Evolutionary conservation across 2,329 filamentous ascomycete genomes (phyloP).

Genomic region (Exophiala alcalophila): DNA sequence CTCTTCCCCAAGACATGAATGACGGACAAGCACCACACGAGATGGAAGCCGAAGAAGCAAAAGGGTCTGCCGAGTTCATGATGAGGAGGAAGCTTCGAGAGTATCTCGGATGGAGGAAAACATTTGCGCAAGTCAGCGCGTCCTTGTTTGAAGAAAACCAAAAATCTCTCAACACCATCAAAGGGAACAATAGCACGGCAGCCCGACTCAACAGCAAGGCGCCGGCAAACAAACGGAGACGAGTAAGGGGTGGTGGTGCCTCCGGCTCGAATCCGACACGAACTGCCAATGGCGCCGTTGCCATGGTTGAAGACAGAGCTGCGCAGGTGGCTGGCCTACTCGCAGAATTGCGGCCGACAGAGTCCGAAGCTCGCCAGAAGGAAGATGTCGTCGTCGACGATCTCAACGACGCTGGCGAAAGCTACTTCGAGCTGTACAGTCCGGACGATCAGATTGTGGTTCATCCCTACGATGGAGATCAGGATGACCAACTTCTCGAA

Average conservation of each 20-base stretch:
- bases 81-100: slow-evolving; percentile 82
- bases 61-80: slow-evolving; percentile 77
- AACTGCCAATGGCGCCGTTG: slow-evolving; percentile 58
- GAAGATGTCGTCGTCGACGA: slow-evolving; percentile 73
- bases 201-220: slow-evolving; percentile 49
- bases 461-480: slow-evolving; percentile 91
- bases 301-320: slow-evolving; percentile 76
- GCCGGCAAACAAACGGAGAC: slow-evolving; percentile 79
- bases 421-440: slow-evolving; percentile 86
- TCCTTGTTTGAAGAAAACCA: slow-evolving; percentile 77
- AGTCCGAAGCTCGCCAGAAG: slow-evolving; percentile 71
- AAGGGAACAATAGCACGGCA: slow-evolving; percentile 52
- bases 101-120: slow-evolving; percentile 86
- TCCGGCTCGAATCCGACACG: slow-evolving; percentile 57
- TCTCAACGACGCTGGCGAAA: slow-evolving; percentile 69
- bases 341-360: slow-evolving; percentile 77
- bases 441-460: slow-evolving; percentile 85
- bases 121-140: slow-evolving; percentile 79
- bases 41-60: slow-evolving; percentile 53
- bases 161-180: slow-evolving; percentile 66
- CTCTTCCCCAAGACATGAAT: slow-evolving; percentile 43
- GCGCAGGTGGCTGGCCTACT: slow-evolving; percentile 78
- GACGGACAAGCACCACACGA: slow-evolving; percentile 35
- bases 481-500: slow-evolving; percentile 94
- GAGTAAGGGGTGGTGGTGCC: slow-evolving; percentile 74